Percentiles rank a stretch among this genome's conserved stretches.
These are phyloP conservation scores for Periconia digitata DNA, from an alignment of 2,329 filamentous ascomycete genomes.

Conservation along the genomic window DNA sequence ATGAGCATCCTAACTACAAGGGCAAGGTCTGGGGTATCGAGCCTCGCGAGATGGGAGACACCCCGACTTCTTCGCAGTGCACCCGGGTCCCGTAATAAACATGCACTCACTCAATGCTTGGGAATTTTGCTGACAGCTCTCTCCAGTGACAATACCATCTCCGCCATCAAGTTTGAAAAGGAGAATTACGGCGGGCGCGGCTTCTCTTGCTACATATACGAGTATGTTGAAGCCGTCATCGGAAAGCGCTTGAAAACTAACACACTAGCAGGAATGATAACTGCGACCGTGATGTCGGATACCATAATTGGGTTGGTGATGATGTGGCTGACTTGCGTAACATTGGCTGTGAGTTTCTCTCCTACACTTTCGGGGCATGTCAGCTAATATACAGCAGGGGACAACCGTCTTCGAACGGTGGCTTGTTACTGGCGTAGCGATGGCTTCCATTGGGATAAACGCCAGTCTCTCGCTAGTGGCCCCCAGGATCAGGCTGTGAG, in stretches of 20 bases:
- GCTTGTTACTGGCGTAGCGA: neutral
- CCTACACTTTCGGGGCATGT: too few species aligned
- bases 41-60: neutral
- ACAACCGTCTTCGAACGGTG: neutral
- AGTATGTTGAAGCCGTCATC: neutral
- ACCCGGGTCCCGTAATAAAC: neutral
- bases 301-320: neutral
- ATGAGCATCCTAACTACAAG: neutral
- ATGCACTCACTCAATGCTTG: neutral
- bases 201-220: conserved; percentile 1
- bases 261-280: neutral
- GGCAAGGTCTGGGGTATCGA: neutral
- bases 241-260: neutral
- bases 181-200: neutral
- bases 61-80: neutral
- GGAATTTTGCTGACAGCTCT: neutral
- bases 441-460: neutral
- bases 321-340: neutral
- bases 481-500: neutral
- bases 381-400: too few species aligned
- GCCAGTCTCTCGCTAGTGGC: neutral
- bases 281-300: neutral
- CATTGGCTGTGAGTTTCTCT: neutral
- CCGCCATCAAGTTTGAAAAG: neutral
- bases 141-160: neutral